Evolutionary conservation across 495 filamentous ascomycete genomes (phyloP), one percentile per base, ranked within the genome.

Genomic region (Xylaria flabelliformis): DNA sequence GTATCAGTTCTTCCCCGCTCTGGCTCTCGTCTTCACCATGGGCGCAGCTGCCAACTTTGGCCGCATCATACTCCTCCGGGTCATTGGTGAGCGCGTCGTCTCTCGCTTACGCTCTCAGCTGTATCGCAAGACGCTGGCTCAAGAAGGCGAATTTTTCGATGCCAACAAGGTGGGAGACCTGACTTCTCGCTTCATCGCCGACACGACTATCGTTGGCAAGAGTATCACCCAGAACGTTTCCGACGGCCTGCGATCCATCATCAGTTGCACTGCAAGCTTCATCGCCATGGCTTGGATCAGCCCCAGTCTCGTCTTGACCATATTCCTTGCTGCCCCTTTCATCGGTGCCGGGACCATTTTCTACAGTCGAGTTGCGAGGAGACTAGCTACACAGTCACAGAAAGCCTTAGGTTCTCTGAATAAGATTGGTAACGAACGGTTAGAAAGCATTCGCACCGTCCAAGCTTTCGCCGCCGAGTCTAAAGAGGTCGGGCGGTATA

Each of bases 121-220:
- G 26, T 99, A 96, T 84, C 88, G 93, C 65, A 88, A 91, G 76
- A 98, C 96, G 0, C 96, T 97, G 72, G 84, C 94, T 26, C 96
- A 99, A 77, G 94, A 99, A 80, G 97, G 97, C 70, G 96, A 99
- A 78, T 99, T 99, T 85, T 99, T 98, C 79, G 96, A 99, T 79
- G 96, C 96, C 48, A 99, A 99, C 82, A 88, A 97, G 24, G 94
- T 97, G 48, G 96, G 96, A 74, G 96, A 99, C 78, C 83, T 99
- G 74, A 97, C 98, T 75, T 98, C 95, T 61, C 90, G 96, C 17
- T 90, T 99, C 26, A 93, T 94, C 75, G 97, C 94, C 10, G 96
- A 99, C 78, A 98, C 96, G 1, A 92, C 98, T 74, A 95, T 99
- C 74, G 95, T 98, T 42, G 96, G 95, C 74, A 99, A 99, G 83